Conservation (phyloP, 331 rosid genomes). For the Stylosanthes scabra region DNA sequence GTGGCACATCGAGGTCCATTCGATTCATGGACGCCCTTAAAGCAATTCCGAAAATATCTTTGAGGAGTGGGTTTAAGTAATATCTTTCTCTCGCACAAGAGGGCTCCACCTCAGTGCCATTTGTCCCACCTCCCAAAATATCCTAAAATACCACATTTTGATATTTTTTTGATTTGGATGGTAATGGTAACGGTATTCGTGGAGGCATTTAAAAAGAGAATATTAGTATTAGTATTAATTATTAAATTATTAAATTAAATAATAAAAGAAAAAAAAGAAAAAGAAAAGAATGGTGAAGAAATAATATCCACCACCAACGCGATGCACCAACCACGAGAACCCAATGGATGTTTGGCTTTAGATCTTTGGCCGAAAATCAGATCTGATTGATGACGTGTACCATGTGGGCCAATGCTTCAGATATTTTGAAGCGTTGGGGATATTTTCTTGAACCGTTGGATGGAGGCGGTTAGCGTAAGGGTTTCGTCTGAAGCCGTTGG, state of each 20-base stretch:
- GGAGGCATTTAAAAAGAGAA: background rate
- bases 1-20: slow-evolving; percentile 45
- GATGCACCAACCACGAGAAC: slow-evolving; percentile 35
- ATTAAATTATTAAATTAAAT: too few species aligned
- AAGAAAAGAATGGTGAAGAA: slow-evolving; percentile 10
- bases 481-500: slow-evolving; percentile 44
- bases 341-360: slow-evolving; percentile 49
- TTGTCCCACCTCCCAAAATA: slow-evolving; percentile 45
- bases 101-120: slow-evolving; percentile 32
- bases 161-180: slow-evolving; percentile 41
- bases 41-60: slow-evolving; percentile 50
- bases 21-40: slow-evolving; percentile 16
- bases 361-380: slow-evolving; percentile 50
- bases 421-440: slow-evolving; percentile 54
- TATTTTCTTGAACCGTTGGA: slow-evolving; percentile 49
- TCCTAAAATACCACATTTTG: slow-evolving; percentile 14
- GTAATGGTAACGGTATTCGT: background rate
- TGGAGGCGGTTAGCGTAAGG: background rate
- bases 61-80: slow-evolving; percentile 31
- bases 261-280: background rate
- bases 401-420: slow-evolving; percentile 39
- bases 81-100: slow-evolving; percentile 18
- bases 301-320: slow-evolving; percentile 50
- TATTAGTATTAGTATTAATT: too few species aligned
- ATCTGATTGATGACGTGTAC: slow-evolving; percentile 63